These are phyloP conservation scores for Mortierella sp. DNA, from an alignment of 371 early-diverging fungal genomes.

Conservation along the genomic window DNA sequence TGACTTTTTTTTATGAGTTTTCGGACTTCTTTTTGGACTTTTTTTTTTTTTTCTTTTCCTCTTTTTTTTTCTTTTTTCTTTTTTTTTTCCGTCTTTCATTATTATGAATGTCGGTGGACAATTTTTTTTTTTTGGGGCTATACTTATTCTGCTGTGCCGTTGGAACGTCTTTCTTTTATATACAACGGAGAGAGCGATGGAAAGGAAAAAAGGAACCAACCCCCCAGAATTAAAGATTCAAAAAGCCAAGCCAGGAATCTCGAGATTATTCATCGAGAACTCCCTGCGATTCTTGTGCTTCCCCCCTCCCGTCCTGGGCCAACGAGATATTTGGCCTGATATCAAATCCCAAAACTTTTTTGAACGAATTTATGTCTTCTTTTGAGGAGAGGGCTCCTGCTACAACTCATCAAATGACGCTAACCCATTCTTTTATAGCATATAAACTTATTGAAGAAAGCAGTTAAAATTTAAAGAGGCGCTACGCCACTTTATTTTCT, in stretches of 20 bases:
- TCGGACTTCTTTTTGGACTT: constrained; percentile 21
- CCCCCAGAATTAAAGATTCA: constrained; percentile 41
- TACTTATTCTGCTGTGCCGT: constrained; percentile 25
- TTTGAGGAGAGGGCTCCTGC: constrained; percentile 55
- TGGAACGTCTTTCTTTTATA: constrained; percentile 6
- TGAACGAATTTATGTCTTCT: constrained; percentile 43
- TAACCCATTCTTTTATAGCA: no score
- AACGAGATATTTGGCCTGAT: constrained; percentile 51
- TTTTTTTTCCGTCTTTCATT: constrained; percentile 1
- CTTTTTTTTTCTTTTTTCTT: constrained; percentile 16
- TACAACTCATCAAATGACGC: constrained; percentile 17
- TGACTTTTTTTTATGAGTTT: constrained; percentile 12
- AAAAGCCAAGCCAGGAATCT: constrained; percentile 46
- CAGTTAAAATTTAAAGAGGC: constrained; percentile 5
- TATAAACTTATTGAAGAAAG: no score
- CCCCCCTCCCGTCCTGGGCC: constrained; percentile 44
- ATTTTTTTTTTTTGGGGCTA: constrained; percentile 4
- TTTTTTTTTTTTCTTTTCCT: constrained; percentile 24
- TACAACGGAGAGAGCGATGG: constrained; percentile 12
- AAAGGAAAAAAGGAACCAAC: constrained; percentile 22
- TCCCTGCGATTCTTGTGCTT: constrained; percentile 17
- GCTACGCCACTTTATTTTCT: constrained; percentile 8
- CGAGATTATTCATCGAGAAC: constrained; percentile 42
- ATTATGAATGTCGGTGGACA: constrained; percentile 2
- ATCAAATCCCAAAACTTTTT: constrained; percentile 32